A percentile compares a stretch with the other conserved stretches of the same genome.
Evolutionary conservation across 805 yeast species (phyloP).

Genomic region (Cyberlindnera maritima): DNA sequence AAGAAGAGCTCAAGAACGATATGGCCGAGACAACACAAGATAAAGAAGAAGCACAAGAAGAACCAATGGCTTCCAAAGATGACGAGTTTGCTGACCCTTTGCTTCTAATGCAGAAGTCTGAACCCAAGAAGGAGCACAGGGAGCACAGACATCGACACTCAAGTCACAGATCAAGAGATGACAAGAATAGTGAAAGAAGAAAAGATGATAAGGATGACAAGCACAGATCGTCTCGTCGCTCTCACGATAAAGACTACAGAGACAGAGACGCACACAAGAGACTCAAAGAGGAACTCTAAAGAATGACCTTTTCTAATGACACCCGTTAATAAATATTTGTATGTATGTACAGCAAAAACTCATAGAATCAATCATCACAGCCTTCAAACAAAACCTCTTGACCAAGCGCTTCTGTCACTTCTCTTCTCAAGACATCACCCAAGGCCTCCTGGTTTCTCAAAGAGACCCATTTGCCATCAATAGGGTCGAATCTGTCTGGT

Average conservation of each 20-base stretch:
- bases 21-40: constrained; percentile 16
- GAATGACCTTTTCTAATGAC: background rate
- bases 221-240: background rate
- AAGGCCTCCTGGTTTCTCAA: constrained; percentile 58
- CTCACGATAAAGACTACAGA: background rate
- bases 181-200: too few relatives aligned
- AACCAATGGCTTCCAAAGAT: background rate
- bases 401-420: constrained; percentile 38
- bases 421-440: constrained; percentile 48
- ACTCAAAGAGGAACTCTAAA: background rate
- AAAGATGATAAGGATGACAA: background rate
- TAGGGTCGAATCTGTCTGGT: constrained; percentile 80
- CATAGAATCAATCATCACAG: too few relatives aligned
- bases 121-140: background rate
- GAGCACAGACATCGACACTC: constrained; percentile 2
- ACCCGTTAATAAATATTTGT: background rate
- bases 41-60: background rate
- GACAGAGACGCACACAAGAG: constrained; percentile 2
- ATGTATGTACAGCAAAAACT: constrained; percentile 10
- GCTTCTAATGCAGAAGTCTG: constrained; percentile 19
- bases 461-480: constrained; percentile 75
- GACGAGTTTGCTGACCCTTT: constrained; percentile 29
- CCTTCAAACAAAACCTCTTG: constrained; percentile 23
- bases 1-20: constrained; percentile 32
- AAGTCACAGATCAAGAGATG: background rate